Percentiles rank a stretch among this genome's conserved stretches.
These are phyloP conservation scores for Neophaeococcomyces mojaviensis DNA, from an alignment of 2,329 filamentous ascomycete genomes.

Conservation along the genomic window DNA sequence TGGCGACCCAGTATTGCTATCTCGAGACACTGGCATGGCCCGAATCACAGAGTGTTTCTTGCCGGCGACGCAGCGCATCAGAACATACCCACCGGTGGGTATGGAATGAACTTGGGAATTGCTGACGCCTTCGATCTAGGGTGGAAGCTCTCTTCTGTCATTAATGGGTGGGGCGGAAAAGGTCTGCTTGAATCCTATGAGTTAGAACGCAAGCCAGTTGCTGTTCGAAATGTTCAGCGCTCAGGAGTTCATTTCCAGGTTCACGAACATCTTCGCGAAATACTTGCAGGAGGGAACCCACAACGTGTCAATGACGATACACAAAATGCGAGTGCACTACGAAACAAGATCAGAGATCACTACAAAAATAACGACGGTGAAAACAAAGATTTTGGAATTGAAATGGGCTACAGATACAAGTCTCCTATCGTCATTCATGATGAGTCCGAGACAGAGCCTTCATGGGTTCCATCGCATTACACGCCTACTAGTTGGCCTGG, in stretches of 20 bases:
- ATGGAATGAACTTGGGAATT: slow-evolving; percentile 54
- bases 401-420: slow-evolving; percentile 18
- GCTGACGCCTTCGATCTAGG: slow-evolving; percentile 49
- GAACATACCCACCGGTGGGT: slow-evolving; percentile 50
- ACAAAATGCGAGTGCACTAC: slow-evolving; percentile 3
- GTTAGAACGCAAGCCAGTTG: slow-evolving; percentile 25
- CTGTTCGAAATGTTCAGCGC: slow-evolving; percentile 22
- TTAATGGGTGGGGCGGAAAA: slow-evolving; percentile 30
- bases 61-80: slow-evolving; percentile 54
- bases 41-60: slow-evolving; percentile 27
- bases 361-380: slow-evolving; percentile 13
- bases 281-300: neutral
- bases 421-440: slow-evolving; percentile 17
- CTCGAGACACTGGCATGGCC: slow-evolving; percentile 20
- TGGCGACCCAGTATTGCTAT: slow-evolving; percentile 28
- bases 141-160: slow-evolving; percentile 47
- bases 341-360: slow-evolving; percentile 2
- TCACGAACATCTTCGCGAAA: slow-evolving; percentile 18
- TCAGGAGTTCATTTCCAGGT: slow-evolving; percentile 21
- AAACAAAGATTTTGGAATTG: slow-evolving; percentile 21
- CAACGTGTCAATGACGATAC: slow-evolving; percentile 1
- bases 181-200: slow-evolving; percentile 26
- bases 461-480: slow-evolving; percentile 7
- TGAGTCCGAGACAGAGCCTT: neutral
- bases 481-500: slow-evolving; percentile 13